Evolutionary conservation across 179 eudicot species (phyloP).

Genomic region (Gypsophila paniculata): DNA sequence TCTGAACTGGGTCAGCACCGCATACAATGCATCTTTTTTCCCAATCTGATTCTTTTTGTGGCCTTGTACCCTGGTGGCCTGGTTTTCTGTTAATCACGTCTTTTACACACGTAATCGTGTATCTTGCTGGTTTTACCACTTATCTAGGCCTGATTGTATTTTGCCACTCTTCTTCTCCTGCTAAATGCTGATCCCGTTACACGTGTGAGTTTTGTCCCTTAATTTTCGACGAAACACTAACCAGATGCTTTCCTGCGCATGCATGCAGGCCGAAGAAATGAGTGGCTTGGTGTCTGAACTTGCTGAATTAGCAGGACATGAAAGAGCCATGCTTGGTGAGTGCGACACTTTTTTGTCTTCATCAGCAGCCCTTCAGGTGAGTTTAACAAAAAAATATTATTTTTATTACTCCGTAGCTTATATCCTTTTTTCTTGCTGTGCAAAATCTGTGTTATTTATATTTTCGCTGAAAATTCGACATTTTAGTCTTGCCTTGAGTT

Average conservation of each 20-base stretch:
- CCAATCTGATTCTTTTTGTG: background rate
- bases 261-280: slow-evolving; percentile 61
- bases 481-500: too few species aligned
- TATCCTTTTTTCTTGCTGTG: background rate
- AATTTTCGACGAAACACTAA: slow-evolving; percentile 17
- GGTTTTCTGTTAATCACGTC: background rate
- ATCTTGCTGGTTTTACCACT: background rate
- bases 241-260: slow-evolving; percentile 16
- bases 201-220: background rate
- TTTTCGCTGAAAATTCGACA: background rate
- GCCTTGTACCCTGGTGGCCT: background rate
- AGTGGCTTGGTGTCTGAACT: slow-evolving; percentile 69
- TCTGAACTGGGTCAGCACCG: background rate
- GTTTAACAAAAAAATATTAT: background rate
- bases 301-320: slow-evolving; percentile 64
- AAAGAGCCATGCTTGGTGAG: slow-evolving; percentile 74
- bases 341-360: slow-evolving; percentile 65
- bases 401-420: background rate
- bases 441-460: slow-evolving; percentile 4
- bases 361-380: slow-evolving; percentile 72
- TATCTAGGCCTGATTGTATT: background rate
- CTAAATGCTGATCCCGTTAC: background rate
- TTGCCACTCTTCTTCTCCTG: background rate
- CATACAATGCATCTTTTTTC: background rate
- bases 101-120: background rate